Evolutionary conservation across 139 green algal genomes (phyloP), one percentile per base, ranked within the genome.

Genomic region (Chlorella ohadii): DNA sequence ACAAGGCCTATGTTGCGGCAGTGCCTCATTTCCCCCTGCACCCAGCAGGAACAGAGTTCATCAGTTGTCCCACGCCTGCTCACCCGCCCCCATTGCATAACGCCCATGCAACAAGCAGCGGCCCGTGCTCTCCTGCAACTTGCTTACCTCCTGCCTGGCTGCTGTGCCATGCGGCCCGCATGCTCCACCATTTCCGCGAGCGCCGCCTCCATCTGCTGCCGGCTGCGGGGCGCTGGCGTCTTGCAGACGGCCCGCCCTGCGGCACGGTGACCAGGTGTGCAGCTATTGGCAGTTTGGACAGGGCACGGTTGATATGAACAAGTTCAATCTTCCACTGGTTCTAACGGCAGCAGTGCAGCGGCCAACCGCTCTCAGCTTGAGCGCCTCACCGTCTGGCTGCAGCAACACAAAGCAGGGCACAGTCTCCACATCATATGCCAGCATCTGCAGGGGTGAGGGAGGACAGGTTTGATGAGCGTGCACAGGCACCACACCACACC

Each of bases 331-430:
- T n/a, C 16, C 28, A 70, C 25, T n/a, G 28, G 64, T 55, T 55
- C 7, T 6, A 55, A 11, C 44, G 11, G 13, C 12, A 4, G n/a
- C 16, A 41, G 64, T 11, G 27, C 34, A 20, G 64, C 64, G 16
- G n/a, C n/a, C 64, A 71, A 31, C 20, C 1, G 20, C 2, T 28
- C 20, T 1, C 36, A 17, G 25, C 41, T 68, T 6, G 16, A 4
- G 51, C 36, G 0, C 4, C 59, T 38, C 76, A 64, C 85, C 85
- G 61, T 74, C 61, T n/a, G 59, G 47, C 38, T 89, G 68, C 36
- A 92, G 55, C 23, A 90, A 67, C 36, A 92, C 83, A n/a, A 92
- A 90, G 78, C 89, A 92, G 11, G 89, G 89, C 34, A 92, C 84
- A 1, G 72, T 78, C 22, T 92, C 84, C 27, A 92, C 65, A 16